phyloP scores from a whole-genome alignment of 768 basidiomycete species.

The Floccularia luteovirens region DNA sequence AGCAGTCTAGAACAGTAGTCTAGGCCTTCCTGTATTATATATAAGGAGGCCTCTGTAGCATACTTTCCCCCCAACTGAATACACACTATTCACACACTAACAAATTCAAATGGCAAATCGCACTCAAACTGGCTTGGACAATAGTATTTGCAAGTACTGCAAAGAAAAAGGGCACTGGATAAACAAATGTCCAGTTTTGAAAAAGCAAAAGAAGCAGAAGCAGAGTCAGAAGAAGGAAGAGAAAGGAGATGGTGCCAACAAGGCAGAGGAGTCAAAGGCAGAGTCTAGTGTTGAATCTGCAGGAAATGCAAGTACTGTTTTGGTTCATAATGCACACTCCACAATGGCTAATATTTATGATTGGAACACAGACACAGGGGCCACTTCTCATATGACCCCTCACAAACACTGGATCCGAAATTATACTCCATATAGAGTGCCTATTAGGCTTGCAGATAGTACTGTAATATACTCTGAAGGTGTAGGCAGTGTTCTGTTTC shows the following conservation, averaged over 20 bases:
- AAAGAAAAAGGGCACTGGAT: background rate
- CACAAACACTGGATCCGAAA: constrained; percentile 18
- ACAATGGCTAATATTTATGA: background rate
- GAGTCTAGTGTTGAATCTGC: background rate
- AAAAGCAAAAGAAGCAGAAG: background rate
- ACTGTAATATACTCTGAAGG: constrained; percentile 17
- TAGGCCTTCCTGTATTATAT: no score
- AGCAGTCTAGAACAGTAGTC: no score
- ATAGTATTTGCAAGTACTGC: no score
- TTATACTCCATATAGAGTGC: constrained; percentile 11
- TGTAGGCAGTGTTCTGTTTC: constrained; percentile 16
- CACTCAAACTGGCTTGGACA: background rate
- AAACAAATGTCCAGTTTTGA: background rate
- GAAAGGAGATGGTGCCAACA: background rate
- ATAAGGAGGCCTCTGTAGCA: no score
- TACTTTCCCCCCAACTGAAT: no score
- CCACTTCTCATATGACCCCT: constrained; percentile 24
- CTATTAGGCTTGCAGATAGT: constrained; percentile 16
- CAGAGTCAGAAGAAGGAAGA: background rate
- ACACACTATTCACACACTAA: no score
- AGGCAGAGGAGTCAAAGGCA: background rate
- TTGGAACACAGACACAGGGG: constrained; percentile 10
- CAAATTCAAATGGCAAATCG: background rate
- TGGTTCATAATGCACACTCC: background rate
- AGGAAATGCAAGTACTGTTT: background rate